Evolutionary conservation across 306 rosid genomes (phyloP).

Genomic region (Cicer pinnatifidum): DNA sequence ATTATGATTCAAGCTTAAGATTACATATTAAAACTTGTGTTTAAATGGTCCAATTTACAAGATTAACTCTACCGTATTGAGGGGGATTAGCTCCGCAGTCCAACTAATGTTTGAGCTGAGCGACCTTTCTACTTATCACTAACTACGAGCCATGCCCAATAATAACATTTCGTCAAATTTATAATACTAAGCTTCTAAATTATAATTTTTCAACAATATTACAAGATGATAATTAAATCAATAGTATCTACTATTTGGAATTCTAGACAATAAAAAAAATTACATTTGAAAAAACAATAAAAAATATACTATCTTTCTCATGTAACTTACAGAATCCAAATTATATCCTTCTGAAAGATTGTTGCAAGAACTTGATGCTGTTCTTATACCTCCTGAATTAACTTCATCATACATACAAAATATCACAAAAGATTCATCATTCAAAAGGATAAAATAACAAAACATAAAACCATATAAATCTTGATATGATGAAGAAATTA

Average conservation of each 20-base stretch:
- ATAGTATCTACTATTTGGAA: not conserved
- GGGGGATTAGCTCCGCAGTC: too few relatives aligned
- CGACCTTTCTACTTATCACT: too few relatives aligned
- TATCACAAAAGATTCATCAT: constrained; percentile 23
- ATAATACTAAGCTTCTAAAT: constrained; percentile 46
- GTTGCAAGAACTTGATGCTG: constrained; percentile 50
- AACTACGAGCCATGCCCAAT: too few relatives aligned
- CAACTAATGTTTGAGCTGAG: too few relatives aligned
- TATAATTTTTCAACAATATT: constrained; percentile 8
- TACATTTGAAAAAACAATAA: not conserved
- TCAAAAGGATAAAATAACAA: constrained; percentile 13
- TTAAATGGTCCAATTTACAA: too few relatives aligned
- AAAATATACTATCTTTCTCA: not conserved
- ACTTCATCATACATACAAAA: constrained; percentile 43
- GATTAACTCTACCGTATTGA: too few relatives aligned
- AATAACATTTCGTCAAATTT: not conserved
- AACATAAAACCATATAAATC: not conserved
- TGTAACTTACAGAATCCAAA: constrained; percentile 42
- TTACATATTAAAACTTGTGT: too few relatives aligned
- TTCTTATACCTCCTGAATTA: constrained; percentile 43
- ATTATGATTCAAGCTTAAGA: too few relatives aligned
- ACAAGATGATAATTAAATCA: constrained; percentile 4
- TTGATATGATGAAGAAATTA: not conserved
- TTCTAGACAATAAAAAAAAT: constrained; percentile 4
- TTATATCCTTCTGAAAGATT: constrained; percentile 44